Conservation (phyloP, 768 basidiomycete genomes). For the Leccinum disarticulatum region DNA sequence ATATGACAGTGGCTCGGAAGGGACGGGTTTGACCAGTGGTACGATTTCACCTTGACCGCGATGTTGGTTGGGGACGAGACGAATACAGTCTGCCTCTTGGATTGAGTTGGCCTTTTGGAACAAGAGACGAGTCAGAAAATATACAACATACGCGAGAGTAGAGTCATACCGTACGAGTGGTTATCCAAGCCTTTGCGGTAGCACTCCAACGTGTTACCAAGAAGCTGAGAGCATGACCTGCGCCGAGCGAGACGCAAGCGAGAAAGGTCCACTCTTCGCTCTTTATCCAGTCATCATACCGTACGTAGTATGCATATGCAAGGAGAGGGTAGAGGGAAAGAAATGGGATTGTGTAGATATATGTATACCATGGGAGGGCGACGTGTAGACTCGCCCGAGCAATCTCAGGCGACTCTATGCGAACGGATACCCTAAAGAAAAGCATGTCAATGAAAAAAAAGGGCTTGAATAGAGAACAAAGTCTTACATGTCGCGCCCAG, state of each 20-base stretch:
- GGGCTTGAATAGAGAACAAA: background rate
- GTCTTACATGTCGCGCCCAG: slow-evolving; percentile 23
- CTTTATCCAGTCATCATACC: slow-evolving; percentile 86
- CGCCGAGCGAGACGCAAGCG: slow-evolving; percentile 80
- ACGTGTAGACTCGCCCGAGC: slow-evolving; percentile 64
- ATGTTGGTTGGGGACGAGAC: slow-evolving; percentile 76
- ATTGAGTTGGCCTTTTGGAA: slow-evolving; percentile 54
- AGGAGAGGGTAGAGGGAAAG: slow-evolving; percentile 79
- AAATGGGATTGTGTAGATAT: slow-evolving; percentile 76
- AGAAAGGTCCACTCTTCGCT: slow-evolving; percentile 99
- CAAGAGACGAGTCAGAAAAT: background rate
- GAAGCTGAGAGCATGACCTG: slow-evolving; percentile 89
- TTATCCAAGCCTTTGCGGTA: slow-evolving; percentile 74
- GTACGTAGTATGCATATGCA: slow-evolving; percentile 89
- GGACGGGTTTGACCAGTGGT: slow-evolving; percentile 59
- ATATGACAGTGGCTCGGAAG: slow-evolving; percentile 59
- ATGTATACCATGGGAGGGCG: slow-evolving; percentile 64
- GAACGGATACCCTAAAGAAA: slow-evolving; percentile 40
- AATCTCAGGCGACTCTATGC: slow-evolving; percentile 67
- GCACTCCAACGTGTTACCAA: slow-evolving; percentile 89
- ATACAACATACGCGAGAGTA: background rate
- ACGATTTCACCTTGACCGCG: slow-evolving; percentile 92
- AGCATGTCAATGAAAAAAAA: background rate
- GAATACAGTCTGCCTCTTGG: slow-evolving; percentile 75
- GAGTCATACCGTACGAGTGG: slow-evolving; percentile 62